Base-by-base conservation (phyloP, 106 monocot genomes). In the Acorus calamus region DNA sequence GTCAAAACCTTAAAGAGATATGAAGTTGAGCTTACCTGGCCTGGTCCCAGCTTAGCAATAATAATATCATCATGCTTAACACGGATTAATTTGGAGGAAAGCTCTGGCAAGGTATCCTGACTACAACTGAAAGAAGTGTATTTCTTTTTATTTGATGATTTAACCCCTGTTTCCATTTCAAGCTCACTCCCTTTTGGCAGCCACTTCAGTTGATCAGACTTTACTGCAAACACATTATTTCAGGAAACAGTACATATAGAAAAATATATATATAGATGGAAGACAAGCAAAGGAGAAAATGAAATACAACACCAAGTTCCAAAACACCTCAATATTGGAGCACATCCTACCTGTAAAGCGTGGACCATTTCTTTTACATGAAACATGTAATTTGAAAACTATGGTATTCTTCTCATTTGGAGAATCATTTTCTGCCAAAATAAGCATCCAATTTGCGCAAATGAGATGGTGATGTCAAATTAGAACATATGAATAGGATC, bases 341-440 rank as follows among this genome's bases (percentile, higher is more conserved):
- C 28, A 28, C 28, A 50, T 57, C 4, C 5, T 81, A 92, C 98
- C 98, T 80, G 88, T 83, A 64, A 81, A 65, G n/a, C 98, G 98
- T 50, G 70, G 74, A 46, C 66, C 59, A 46, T 68, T 73, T 52
- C 71, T 85, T 70, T 73, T 60, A 74, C 92, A 99, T 52, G 78
- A 72, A 50, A 84, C 83, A 13, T 85, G 11, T 77, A 96, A 42
- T 60, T 78, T 91, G 59, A 73, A 96, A 2, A 96, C 90, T 50
- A 96, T 90, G 3, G 96, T 96, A 67, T 96, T 96, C 44, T 78
- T 74, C 76, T 96, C 96, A 70, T 85, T 87, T 45, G 83, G 77
- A 48, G 75, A 48, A 64, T 92, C 98, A 76, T 92, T 85, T 73
- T 83, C 92, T 99, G 45, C 47, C 65, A 69, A 66, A n/a, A 44